Conservation (phyloP, 805 yeast species). For the Candida palmyrensis region DNA sequence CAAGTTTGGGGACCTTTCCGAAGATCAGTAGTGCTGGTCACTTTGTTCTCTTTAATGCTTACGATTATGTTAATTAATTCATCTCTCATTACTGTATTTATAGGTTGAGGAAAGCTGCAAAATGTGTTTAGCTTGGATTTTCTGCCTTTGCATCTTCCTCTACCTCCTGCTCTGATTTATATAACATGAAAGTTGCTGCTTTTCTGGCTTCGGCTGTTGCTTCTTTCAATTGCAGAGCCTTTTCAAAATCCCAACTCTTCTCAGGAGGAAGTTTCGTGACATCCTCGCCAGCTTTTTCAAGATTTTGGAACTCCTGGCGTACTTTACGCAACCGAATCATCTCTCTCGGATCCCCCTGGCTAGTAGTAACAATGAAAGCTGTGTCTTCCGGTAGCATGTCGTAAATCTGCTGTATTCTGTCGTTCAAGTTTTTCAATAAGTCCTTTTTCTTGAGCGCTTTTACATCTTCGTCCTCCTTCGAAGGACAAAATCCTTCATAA, state of each 20-base stretch:
- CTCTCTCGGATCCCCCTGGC: slow-evolving; percentile 54
- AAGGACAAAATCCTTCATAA: slow-evolving; percentile 14
- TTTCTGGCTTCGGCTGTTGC: slow-evolving; percentile 52
- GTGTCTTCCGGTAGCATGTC: slow-evolving; percentile 53
- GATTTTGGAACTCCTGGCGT: slow-evolving; percentile 38
- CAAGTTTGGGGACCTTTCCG: too few species aligned
- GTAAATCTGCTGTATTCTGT: slow-evolving; percentile 45
- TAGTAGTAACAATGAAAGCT: slow-evolving; percentile 55
- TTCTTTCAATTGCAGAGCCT: slow-evolving; percentile 40
- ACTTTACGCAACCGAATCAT: slow-evolving; percentile 42
- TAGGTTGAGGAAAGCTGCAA: too few species aligned
- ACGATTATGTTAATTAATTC: too few species aligned
- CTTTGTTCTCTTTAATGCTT: too few species aligned
- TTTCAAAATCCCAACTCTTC: slow-evolving; percentile 47
- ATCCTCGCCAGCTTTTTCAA: slow-evolving; percentile 36
- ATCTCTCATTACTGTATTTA: too few species aligned
- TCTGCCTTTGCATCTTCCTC: too few species aligned
- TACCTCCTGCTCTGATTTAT: too few species aligned
- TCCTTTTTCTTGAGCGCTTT: slow-evolving; percentile 4
- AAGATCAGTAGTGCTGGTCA: too few species aligned
- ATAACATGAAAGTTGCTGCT: slow-evolving; percentile 54
- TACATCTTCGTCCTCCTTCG: slow-evolving; percentile 6
- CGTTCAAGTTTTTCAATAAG: slow-evolving; percentile 32
- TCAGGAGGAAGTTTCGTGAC: slow-evolving; percentile 35
- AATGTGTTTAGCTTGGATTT: too few species aligned